Evolutionary conservation across 495 filamentous ascomycete species (phyloP).

Genomic region (Xylaria scruposa): DNA sequence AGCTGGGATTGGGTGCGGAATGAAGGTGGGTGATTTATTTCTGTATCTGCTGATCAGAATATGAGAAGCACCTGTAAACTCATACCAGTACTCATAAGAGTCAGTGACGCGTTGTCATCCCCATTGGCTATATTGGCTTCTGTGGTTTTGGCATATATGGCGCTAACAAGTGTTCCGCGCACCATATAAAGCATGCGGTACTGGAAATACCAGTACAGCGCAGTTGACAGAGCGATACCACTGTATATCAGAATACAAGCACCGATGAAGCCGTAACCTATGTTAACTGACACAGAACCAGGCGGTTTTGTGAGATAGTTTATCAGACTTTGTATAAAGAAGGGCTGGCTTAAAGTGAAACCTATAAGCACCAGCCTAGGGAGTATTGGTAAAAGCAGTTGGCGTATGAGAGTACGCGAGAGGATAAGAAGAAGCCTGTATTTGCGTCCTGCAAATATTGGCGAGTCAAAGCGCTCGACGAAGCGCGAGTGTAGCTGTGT

Average conservation of each 20-base stretch:
- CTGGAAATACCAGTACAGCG: conserved; percentile 58
- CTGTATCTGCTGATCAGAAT: background rate
- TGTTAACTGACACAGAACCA: conserved; percentile 23
- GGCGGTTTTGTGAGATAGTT: conserved; percentile 51
- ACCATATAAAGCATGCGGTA: conserved; percentile 64
- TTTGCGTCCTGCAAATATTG: background rate
- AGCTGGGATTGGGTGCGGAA: too few species aligned
- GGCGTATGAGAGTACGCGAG: background rate
- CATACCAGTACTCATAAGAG: background rate
- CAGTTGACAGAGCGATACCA: conserved; percentile 62
- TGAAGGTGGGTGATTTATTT: too few species aligned
- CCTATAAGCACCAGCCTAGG: conserved; percentile 41
- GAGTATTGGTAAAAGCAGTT: conserved; percentile 32
- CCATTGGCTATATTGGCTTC: background rate
- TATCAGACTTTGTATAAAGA: conserved; percentile 60
- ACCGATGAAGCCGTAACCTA: conserved; percentile 68
- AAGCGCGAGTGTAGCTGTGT: background rate
- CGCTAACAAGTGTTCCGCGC: conserved; percentile 62
- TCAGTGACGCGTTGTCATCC: background rate
- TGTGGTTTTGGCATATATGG: conserved; percentile 45
- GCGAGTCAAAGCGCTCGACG: background rate
- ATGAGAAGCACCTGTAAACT: background rate
- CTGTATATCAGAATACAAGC: conserved; percentile 67
- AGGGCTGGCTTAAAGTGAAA: conserved; percentile 70
- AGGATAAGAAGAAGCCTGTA: background rate